A percentile compares a stretch with the other conserved stretches of the same genome.
Conservation (phyloP, 768 basidiomycete genomes). For the Leccinum variicolor region DNA sequence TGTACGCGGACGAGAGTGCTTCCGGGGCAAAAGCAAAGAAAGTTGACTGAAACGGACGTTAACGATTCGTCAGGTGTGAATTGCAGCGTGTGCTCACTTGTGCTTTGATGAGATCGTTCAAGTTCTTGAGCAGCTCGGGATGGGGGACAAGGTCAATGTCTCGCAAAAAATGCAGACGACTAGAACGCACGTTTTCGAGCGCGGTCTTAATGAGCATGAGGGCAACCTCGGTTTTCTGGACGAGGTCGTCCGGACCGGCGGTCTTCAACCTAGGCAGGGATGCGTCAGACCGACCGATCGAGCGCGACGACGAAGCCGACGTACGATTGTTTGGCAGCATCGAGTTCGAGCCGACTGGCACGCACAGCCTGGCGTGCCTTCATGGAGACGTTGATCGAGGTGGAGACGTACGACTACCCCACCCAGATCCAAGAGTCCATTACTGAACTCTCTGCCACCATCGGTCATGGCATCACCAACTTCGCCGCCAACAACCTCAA, state of each 20-base stretch:
- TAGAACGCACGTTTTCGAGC: conserved; percentile 82
- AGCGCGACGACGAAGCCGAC: conserved; percentile 23
- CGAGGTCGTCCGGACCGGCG: conserved; percentile 83
- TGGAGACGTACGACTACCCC: conserved; percentile 85
- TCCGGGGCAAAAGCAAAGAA: conserved; percentile 79
- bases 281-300: not conserved
- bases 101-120: conserved; percentile 89
- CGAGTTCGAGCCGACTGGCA: conserved; percentile 79
- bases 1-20: conserved; percentile 75
- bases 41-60: conserved; percentile 46
- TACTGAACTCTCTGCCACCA: conserved; percentile 67
- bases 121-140: conserved; percentile 95
- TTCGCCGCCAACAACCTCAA: conserved; percentile 88
- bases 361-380: conserved; percentile 86
- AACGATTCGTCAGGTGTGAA: not conserved
- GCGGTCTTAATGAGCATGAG: conserved; percentile 98
- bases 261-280: conserved; percentile 63
- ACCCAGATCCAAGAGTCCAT: conserved; percentile 83
- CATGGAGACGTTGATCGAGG: conserved; percentile 84
- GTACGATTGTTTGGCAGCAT: conserved; percentile 85
- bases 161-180: not conserved
- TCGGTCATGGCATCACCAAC: conserved; percentile 70
- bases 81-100: conserved; percentile 46
- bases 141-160: conserved; percentile 27
- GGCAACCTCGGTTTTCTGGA: conserved; percentile 96